A percentile compares a stretch with the other conserved stretches of the same genome.
These are phyloP conservation scores for Amphibolis antarctica DNA, from an alignment of 106 monocot genomes.

Conservation along the genomic window DNA sequence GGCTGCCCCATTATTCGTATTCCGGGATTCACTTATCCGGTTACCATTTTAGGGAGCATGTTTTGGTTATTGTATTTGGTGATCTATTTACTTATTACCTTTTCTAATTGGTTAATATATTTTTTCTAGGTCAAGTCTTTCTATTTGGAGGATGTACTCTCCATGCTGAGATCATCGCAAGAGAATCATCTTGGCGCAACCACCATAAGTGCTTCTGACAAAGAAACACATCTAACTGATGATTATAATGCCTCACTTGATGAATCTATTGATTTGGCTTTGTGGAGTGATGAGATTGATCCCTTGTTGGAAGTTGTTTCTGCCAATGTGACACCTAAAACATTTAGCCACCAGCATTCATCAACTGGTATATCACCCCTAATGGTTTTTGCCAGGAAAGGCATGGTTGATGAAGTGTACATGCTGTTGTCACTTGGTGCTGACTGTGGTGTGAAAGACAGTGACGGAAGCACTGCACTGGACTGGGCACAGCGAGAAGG, in stretches of 20 bases:
- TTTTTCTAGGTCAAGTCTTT: conserved; percentile 64
- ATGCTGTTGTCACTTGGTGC: conserved; percentile 84
- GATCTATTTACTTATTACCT: conserved; percentile 3
- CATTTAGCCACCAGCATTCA: conserved; percentile 72
- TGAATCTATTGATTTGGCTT: conserved; percentile 71
- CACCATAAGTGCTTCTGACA: conserved; percentile 19
- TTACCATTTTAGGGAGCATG: conserved; percentile 21
- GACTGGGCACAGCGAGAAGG: conserved; percentile 67
- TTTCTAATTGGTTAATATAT: not conserved
- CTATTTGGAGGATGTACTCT: conserved; percentile 93
- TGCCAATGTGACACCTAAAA: conserved; percentile 27
- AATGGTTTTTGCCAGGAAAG: conserved; percentile 83
- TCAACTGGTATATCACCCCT: conserved; percentile 66
- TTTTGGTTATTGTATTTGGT: not conserved
- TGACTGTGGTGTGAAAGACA: conserved; percentile 42
- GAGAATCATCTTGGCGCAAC: conserved; percentile 42
- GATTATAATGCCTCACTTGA: conserved; percentile 57
- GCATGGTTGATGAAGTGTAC: conserved; percentile 64
- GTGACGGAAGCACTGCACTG: conserved; percentile 65
- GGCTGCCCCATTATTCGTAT: conserved; percentile 80
- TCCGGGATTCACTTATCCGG: conserved; percentile 89
- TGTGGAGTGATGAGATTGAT: conserved; percentile 66
- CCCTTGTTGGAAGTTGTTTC: conserved; percentile 68
- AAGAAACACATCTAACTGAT: conserved; percentile 34
- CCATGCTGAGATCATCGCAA: conserved; percentile 40